phyloP scores from a whole-genome alignment of 257 asterid genomes.

The Solanum medicagineum region DNA sequence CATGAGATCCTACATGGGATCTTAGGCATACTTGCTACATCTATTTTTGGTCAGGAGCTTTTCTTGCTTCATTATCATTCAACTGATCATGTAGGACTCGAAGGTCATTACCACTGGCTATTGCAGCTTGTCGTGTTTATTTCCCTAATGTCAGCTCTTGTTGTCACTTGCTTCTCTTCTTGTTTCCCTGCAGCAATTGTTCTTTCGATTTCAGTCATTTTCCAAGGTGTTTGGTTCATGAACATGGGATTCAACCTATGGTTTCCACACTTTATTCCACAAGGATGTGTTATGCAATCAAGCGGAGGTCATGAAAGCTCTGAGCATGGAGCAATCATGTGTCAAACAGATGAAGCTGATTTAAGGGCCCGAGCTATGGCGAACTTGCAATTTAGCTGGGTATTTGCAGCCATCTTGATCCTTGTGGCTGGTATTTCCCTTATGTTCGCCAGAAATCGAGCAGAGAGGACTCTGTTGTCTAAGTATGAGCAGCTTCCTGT shows the following conservation, averaged over 20 bases:
- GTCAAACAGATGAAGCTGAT: conserved; percentile 35
- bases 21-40: conserved; percentile 52
- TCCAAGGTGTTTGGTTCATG: conserved; percentile 82
- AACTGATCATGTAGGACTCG: conserved; percentile 61
- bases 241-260: conserved; percentile 73
- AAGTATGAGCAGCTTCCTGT: conserved; percentile 50
- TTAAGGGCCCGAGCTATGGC: conserved; percentile 66
- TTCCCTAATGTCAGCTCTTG: conserved; percentile 43
- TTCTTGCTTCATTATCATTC: conserved; percentile 82
- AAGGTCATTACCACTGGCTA: conserved; percentile 89
- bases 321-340: conserved; percentile 40
- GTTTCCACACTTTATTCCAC: conserved; percentile 41
- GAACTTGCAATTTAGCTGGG: conserved; percentile 81
- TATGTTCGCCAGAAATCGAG: conserved; percentile 19
- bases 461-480: conserved; percentile 13
- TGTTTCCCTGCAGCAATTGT: conserved; percentile 53
- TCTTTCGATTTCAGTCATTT: conserved; percentile 45
- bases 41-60: conserved; percentile 62
- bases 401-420: conserved; percentile 38
- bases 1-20: conserved; percentile 27
- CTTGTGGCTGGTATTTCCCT: conserved; percentile 22
- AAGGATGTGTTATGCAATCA: conserved; percentile 31
- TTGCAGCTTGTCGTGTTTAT: conserved; percentile 56
- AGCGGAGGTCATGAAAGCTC: neutral
- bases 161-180: conserved; percentile 27